phyloP scores from a whole-genome alignment of 331 rosid species.

The Quercus lobata region DNA sequence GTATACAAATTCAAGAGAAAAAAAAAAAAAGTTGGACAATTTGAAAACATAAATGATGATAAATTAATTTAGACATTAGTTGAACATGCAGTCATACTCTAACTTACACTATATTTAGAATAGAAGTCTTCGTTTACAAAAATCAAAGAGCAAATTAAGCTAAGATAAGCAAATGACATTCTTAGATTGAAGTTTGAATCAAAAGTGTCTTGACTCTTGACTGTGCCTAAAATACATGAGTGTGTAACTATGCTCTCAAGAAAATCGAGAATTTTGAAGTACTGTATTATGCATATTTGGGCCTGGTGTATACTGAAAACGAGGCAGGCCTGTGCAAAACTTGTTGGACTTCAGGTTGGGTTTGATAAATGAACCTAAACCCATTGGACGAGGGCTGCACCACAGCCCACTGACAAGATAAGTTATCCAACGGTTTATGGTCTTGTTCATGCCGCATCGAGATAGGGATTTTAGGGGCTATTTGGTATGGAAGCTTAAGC shows the following conservation, averaged over 20 bases:
- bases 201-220: neutral
- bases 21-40: no score
- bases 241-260: neutral
- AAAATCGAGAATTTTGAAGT: neutral
- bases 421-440: no score
- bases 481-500: no score
- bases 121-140: neutral
- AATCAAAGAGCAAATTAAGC: neutral
- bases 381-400: neutral
- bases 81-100: no score
- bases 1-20: no score
- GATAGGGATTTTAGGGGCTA: no score
- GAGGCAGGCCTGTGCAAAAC: neutral
- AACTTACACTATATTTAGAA: neutral
- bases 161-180: neutral
- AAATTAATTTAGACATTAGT: no score
- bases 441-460: no score
- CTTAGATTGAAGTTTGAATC: neutral
- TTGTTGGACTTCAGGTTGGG: neutral
- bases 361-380: neutral
- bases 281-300: neutral
- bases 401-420: neutral
- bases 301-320: neutral
- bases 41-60: no score
- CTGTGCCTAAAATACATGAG: no score